Conservation (phyloP, 805 yeast genomes). For the Wickerhamiella spandovensis region DNA sequence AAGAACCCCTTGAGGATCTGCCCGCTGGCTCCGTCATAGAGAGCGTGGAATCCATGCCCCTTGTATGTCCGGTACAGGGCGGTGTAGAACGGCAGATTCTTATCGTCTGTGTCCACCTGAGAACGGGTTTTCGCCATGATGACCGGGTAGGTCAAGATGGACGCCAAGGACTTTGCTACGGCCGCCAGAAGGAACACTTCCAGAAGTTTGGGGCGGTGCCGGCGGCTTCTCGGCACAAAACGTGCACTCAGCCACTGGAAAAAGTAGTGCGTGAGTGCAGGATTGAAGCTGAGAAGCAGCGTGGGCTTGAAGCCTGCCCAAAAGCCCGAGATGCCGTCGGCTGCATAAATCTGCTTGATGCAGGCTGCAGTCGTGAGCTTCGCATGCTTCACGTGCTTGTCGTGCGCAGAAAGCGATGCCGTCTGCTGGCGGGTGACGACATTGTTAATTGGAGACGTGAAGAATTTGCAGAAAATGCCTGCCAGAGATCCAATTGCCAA, state of each 20-base stretch:
- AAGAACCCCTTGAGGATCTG: conserved; percentile 25
- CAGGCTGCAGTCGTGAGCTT: neutral
- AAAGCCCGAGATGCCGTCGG: conserved; percentile 22
- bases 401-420: conserved; percentile 7
- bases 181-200: conserved; percentile 60
- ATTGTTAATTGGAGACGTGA: conserved; percentile 23
- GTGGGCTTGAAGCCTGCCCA: conserved; percentile 25
- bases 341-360: conserved; percentile 17
- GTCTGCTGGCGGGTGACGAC: conserved; percentile 22
- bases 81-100: conserved; percentile 5
- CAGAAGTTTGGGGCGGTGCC: conserved; percentile 18
- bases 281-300: conserved; percentile 21
- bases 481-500: conserved; percentile 22
- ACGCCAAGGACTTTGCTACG: conserved; percentile 51
- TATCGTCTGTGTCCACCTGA: conserved; percentile 33
- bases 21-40: conserved; percentile 51
- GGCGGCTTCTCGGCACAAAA: conserved; percentile 14
- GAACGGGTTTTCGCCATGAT: conserved; percentile 63
- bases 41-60: conserved; percentile 53
- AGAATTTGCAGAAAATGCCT: conserved; percentile 23
- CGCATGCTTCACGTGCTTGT: neutral
- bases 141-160: conserved; percentile 58
- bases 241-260: conserved; percentile 19
- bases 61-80: conserved; percentile 34
- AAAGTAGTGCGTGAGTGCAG: conserved; percentile 25